Base-by-base conservation (phyloP, 352 stramenopile species). In the Globisporangium middletonii region DNA sequence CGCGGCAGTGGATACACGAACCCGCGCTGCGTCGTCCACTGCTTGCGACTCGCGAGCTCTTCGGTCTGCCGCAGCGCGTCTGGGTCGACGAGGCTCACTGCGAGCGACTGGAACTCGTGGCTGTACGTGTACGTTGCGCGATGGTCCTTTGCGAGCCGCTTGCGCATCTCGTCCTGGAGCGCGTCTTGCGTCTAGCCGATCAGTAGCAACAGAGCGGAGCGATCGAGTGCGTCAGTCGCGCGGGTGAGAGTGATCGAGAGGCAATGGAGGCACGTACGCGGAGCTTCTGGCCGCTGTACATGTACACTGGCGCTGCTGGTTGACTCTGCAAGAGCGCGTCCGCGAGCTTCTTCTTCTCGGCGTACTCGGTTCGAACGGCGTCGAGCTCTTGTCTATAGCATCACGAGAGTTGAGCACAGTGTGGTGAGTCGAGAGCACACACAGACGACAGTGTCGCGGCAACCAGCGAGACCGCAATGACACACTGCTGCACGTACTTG, bases 271-370 rank as follows among this genome's bases (percentile, higher is more conserved):
- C 12, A 58, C 68, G 54, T 67, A 92, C 82, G 53, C 82, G 71
- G 11, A 96, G 71, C 52, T 89, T 92, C 61, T 97, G 89, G 3
- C 83, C 79, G 55, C 82, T 93, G 72, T 97, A 97, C 64, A 94
- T 79, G 61, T 90, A 96, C 18, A 90, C 68, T 16, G 76, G 78
- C 7, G 47, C 37, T 19, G 73, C 52, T 12, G 59, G 52, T 19
- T 55, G 56, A 11, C 33, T 38, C 33, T 38, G 33, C 33, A 38
- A 12, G 33, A 38, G 33, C 7, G 57, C 67, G 37, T 80, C 59
- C 33, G 71, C 50, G 45, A 74, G 53, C 53, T 75, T 54, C 50
- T 71, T 77, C 47, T 77, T 80, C 37, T 75, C 60, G 11, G 60
- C 47, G 38, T 86, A 87, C 37, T 68, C 63, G 2, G 61, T 26